Conservation (phyloP, 148 eudicot genomes). For the Chenopodium album region DNA sequence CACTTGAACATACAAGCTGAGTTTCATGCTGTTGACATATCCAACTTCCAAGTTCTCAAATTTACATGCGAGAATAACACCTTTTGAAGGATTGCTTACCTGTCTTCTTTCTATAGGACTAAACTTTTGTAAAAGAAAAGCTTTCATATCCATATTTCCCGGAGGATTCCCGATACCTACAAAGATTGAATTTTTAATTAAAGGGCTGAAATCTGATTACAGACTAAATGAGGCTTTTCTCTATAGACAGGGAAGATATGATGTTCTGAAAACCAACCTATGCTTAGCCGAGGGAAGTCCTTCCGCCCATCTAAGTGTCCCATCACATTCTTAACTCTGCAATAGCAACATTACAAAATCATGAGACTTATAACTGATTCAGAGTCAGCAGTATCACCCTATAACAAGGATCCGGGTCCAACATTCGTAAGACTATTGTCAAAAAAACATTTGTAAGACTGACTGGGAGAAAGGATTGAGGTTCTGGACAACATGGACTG, state of each 20-base stretch:
- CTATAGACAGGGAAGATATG: background rate
- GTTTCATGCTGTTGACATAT: background rate
- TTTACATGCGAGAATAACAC: background rate
- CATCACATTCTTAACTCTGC: conserved; percentile 90
- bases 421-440: background rate
- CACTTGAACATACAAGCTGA: background rate
- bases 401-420: background rate
- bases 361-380: background rate
- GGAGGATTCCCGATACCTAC: conserved; percentile 96
- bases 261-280: conserved; percentile 50
- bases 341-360: conserved; percentile 11
- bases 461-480: background rate
- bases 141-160: conserved; percentile 94
- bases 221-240: background rate
- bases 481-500: background rate
- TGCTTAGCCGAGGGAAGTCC: conserved; percentile 90
- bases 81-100: conserved; percentile 30
- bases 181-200: conserved; percentile 5
- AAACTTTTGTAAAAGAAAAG: conserved; percentile 89
- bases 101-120: conserved; percentile 63
- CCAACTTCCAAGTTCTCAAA: background rate
- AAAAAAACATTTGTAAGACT: background rate
- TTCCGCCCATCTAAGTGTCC: conserved; percentile 82
- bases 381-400: background rate
- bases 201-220: background rate